phyloP scores from a whole-genome alignment of 106 monocot genomes.

The Gastrodia elata region DNA sequence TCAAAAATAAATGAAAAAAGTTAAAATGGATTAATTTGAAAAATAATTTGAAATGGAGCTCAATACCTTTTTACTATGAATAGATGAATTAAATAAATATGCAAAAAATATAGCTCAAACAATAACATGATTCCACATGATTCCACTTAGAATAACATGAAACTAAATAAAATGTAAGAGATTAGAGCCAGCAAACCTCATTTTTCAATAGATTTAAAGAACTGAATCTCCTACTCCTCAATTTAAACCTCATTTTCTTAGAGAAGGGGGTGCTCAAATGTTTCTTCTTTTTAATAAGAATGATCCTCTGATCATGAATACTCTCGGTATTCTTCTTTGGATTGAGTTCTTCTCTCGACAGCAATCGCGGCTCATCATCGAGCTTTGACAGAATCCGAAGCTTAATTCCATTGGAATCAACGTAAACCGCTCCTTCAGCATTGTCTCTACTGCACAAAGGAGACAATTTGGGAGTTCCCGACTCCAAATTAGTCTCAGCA shows the following conservation, averaged over 20 bases:
- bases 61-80: background rate
- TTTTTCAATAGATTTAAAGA: slow-evolving; percentile 9
- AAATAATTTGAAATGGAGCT: background rate
- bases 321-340: slow-evolving; percentile 11
- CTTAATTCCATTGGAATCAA: slow-evolving; percentile 69
- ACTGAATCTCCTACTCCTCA: slow-evolving; percentile 17
- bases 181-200: slow-evolving; percentile 14
- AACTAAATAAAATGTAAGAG: background rate
- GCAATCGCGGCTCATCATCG: slow-evolving; percentile 3
- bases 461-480: slow-evolving; percentile 28
- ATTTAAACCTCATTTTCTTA: slow-evolving; percentile 17
- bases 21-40: no score
- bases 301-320: background rate
- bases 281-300: slow-evolving; percentile 5
- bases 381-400: slow-evolving; percentile 58
- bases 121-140: background rate
- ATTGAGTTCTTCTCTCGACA: slow-evolving; percentile 8
- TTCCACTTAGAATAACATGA: background rate
- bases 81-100: background rate
- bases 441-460: slow-evolving; percentile 3
- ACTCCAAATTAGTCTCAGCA: slow-evolving; percentile 10
- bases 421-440: slow-evolving; percentile 33
- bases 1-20: no score
- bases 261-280: background rate
- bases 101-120: background rate